Conservation (phyloP, 139 green algal genomes). For the Chlorella sp. region DNA sequence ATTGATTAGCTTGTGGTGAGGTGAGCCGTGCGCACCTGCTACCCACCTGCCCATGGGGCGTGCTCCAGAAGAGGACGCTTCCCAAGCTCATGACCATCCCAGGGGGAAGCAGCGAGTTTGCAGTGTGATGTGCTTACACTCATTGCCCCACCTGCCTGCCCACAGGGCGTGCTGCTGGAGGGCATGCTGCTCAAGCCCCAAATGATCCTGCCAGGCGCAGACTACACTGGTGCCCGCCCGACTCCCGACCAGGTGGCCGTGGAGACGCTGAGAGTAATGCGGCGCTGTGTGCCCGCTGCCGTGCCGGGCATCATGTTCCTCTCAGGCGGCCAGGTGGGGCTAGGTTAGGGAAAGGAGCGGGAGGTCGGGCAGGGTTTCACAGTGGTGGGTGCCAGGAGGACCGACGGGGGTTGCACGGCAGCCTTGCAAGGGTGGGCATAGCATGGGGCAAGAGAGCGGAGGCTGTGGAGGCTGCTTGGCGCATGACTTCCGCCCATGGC, state of each 20-base stretch:
- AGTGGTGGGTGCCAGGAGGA: no score
- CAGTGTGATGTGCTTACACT: no score
- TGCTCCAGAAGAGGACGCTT: no score
- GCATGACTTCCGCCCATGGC: no score
- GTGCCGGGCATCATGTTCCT: conserved; percentile 97
- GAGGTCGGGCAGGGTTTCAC: no score
- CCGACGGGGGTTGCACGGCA: no score
- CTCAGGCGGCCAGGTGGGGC: conserved; percentile 83
- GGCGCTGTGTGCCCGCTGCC: conserved; percentile 79
- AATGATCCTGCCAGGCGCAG: conserved; percentile 83
- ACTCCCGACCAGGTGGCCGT: conserved; percentile 68
- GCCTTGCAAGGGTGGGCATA: background rate
- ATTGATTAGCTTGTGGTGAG: no score
- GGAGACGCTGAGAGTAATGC: conserved; percentile 78
- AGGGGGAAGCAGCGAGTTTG: no score
- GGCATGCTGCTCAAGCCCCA: conserved; percentile 92
- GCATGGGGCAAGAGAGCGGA: conserved; percentile 62
- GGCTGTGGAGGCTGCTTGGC: no score
- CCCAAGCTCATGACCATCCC: background rate
- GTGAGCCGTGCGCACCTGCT: no score
- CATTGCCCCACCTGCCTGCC: background rate
- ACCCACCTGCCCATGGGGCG: no score
- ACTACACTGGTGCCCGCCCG: conserved; percentile 37
- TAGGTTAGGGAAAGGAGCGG: no score
- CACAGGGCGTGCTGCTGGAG: conserved; percentile 76